Percentiles rank a stretch among this genome's conserved stretches.
Evolutionary conservation across 352 stramenopile species (phyloP).

Genomic region (Blastocystis sp.): DNA sequence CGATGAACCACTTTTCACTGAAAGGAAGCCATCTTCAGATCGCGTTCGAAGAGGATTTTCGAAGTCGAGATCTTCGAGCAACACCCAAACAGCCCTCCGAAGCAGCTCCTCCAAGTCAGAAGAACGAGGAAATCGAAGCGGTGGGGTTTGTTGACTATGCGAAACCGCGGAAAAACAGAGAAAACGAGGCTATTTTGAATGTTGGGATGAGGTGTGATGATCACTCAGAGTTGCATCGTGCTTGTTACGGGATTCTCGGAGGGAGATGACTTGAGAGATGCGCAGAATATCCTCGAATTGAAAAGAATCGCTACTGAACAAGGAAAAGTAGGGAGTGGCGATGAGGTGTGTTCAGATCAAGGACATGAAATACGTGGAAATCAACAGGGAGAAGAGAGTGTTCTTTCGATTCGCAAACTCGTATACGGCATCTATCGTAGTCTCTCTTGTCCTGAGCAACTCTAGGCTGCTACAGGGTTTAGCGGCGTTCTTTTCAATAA

Average conservation of each 20-base stretch:
- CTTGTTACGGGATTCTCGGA: slow-evolving; percentile 42
- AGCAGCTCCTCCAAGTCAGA: no score
- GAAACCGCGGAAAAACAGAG: background rate
- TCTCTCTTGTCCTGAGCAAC: background rate
- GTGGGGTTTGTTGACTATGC: slow-evolving; percentile 32
- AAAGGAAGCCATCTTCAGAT: background rate
- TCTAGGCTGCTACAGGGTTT: slow-evolving; percentile 12
- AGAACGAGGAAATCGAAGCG: background rate
- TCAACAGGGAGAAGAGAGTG: slow-evolving; percentile 7
- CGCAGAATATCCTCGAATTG: background rate
- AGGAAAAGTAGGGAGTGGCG: background rate
- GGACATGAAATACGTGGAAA: slow-evolving; percentile 52
- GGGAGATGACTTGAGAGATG: background rate
- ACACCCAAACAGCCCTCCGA: no score
- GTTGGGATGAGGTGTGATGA: background rate
- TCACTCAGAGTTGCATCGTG: background rate
- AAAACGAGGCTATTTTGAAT: background rate
- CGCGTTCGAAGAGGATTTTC: background rate
- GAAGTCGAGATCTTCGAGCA: no score
- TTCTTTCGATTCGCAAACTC: slow-evolving; percentile 37
- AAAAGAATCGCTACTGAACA: slow-evolving; percentile 15
- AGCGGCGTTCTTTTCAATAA: background rate
- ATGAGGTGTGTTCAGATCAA: background rate
- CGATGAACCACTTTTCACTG: slow-evolving; percentile 23
- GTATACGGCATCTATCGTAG: slow-evolving; percentile 13